These are phyloP conservation scores for Calonectria hongkongensis DNA, from an alignment of 2,329 filamentous ascomycete genomes.

Conservation along the genomic window DNA sequence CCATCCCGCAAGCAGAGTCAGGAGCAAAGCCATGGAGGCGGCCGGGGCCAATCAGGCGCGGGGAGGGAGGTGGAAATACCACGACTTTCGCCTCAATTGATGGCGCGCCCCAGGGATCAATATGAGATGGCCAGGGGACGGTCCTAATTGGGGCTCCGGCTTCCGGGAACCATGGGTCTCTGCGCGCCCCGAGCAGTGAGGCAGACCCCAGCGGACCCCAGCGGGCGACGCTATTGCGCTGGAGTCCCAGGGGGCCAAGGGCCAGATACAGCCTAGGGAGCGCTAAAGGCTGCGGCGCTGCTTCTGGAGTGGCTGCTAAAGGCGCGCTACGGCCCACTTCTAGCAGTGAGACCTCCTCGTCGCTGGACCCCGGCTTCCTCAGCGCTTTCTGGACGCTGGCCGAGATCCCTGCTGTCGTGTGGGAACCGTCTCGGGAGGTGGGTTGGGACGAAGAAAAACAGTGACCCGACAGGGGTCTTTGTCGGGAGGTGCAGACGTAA, in stretches of 20 bases:
- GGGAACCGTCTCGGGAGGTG: slow-evolving; percentile 33
- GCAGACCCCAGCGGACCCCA: not conserved
- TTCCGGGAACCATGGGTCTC: slow-evolving; percentile 30
- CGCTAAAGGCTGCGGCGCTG: slow-evolving; percentile 29
- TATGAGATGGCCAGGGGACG: slow-evolving; percentile 32
- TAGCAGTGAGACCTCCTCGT: slow-evolving; percentile 7
- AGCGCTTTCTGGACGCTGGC: slow-evolving; percentile 21
- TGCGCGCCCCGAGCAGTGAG: slow-evolving; percentile 14
- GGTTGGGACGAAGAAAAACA: slow-evolving; percentile 24
- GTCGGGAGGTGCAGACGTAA: slow-evolving; percentile 14
- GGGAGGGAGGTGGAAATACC: slow-evolving; percentile 13
- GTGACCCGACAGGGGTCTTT: not conserved
- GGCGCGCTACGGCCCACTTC: slow-evolving; percentile 8
- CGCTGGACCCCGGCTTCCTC: slow-evolving; percentile 15
- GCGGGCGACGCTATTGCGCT: slow-evolving; percentile 7
- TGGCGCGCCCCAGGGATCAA: slow-evolving; percentile 10
- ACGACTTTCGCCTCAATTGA: slow-evolving; percentile 1
- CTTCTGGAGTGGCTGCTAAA: slow-evolving; percentile 13
- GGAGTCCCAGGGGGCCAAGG: not conserved
- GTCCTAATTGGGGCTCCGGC: slow-evolving; percentile 27
- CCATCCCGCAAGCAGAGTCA: slow-evolving; percentile 18
- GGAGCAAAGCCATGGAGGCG: not conserved
- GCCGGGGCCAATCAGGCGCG: not conserved
- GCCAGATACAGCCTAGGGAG: slow-evolving; percentile 12
- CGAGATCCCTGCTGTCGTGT: slow-evolving; percentile 36